Base-by-base conservation (phyloP, 176 grass and related monocot genomes). In the Pharus latifolius region DNA sequence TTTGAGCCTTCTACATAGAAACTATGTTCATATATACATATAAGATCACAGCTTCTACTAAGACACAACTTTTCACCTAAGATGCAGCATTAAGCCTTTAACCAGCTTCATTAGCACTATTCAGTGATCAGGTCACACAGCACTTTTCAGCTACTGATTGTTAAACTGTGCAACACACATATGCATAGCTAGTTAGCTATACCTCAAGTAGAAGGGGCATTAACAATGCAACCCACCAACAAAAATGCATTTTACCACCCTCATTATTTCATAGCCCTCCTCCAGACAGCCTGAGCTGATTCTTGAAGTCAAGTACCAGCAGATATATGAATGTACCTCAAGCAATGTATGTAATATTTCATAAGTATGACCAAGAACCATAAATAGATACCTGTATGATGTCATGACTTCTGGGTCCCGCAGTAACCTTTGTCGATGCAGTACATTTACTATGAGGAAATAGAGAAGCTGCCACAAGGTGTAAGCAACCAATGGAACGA, bases 401-500 rank as follows among this genome's bases (percentile, higher is more conserved):
- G 95, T 98, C 95, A 98, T 98, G 69, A 98, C 90, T 84, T 98
- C 95, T 30, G 95, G 95, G 43, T 98, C 95, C 41, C 27, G 88
- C 69, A 98, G 76, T 29, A 98, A 69, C 46, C 95, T 80, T 48
- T 98, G 95, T 54, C 87, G 74, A 4, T 90, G 86, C n/a, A 98
- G 75, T 34, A 98, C 90, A 50, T 98, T 75, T 33, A 98, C 95
- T 68, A 98, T 86, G 59, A 98, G 66, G 27, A 91, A 93, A 80
- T 98, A 91, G 49, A 88, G 79, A 70, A 98, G 26, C 69, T 98
- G 95, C 95, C 95, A 98, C 30, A 98, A 37, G 17, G 89, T 93
- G 63, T 98, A 98, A 78, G 95, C 95, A 87, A 91, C 71, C 48
- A 98, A 67, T 30, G 90, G 95, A 83, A 98, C 87, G 80, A 85